These are phyloP conservation scores for Linanthus parryae DNA, from an alignment of 148 eudicot species.

Conservation along the genomic window DNA sequence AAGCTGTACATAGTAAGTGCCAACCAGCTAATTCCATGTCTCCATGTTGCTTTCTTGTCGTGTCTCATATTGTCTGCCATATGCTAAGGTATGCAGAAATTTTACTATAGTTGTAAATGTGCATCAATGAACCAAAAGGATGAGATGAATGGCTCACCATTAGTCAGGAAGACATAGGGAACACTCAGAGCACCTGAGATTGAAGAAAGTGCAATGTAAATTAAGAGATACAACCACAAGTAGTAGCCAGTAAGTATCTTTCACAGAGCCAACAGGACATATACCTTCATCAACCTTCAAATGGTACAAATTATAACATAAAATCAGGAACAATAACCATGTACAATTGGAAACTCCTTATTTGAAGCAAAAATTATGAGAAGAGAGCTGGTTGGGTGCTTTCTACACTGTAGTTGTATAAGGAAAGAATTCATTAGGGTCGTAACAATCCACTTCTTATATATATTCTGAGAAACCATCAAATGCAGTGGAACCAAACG, in stretches of 20 bases:
- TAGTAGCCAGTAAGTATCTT: neutral
- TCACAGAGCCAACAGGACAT: neutral
- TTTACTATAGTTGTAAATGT: neutral
- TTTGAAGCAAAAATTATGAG: too few relatives aligned
- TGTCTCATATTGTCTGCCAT: neutral
- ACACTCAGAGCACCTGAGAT: conserved; percentile 65
- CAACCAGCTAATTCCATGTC: neutral
- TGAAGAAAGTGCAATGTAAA: conserved; percentile 6
- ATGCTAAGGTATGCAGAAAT: neutral
- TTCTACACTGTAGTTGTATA: too few relatives aligned
- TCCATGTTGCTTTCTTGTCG: neutral
- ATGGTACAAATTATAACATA: neutral
- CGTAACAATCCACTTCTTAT: too few relatives aligned
- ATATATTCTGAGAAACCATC: too few relatives aligned
- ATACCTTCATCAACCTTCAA: too few relatives aligned
- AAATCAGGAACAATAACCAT: neutral
- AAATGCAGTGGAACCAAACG: too few relatives aligned
- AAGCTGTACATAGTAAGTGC: neutral
- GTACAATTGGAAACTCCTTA: neutral
- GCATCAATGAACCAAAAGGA: neutral
- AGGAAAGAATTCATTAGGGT: too few relatives aligned
- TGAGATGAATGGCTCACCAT: conserved; percentile 37
- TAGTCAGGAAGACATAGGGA: conserved; percentile 77
- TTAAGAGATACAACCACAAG: neutral
- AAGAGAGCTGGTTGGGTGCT: too few relatives aligned